A percentile compares a stretch with the other conserved stretches of the same genome.
These are phyloP conservation scores for Suillus clintonianus DNA, from an alignment of 768 basidiomycete genomes.

Conservation along the genomic window DNA sequence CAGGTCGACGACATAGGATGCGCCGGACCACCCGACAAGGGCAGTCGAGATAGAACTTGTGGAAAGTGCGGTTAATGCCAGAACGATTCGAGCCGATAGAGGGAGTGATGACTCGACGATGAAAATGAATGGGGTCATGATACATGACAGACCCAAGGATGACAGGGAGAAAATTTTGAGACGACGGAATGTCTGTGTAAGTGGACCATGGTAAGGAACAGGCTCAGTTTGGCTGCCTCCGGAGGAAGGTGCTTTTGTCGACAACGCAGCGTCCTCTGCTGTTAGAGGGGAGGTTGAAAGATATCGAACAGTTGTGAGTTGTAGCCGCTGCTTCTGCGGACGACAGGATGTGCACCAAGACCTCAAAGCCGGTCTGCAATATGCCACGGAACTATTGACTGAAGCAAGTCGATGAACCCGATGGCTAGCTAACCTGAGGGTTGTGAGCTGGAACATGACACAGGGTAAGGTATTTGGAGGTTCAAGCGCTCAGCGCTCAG, in stretches of 20 bases:
- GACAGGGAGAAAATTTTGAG: conserved; percentile 84
- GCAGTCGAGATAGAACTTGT: conserved; percentile 76
- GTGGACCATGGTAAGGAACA: conserved; percentile 66
- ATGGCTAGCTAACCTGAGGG: neutral
- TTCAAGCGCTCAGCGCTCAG: too few relatives aligned
- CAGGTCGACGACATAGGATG: conserved; percentile 72
- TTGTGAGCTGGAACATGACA: neutral
- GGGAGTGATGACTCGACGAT: conserved; percentile 79
- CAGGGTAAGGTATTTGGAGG: neutral
- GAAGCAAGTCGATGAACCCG: neutral
- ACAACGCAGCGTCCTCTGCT: neutral
- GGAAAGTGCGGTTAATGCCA: conserved; percentile 69
- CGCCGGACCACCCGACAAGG: conserved; percentile 69
- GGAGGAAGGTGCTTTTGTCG: conserved; percentile 7
- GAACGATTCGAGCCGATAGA: conserved; percentile 60
- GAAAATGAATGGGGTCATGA: conserved; percentile 80
- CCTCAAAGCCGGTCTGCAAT: neutral
- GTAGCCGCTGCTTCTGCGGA: conserved; percentile 10
- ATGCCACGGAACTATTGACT: neutral
- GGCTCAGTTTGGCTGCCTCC: conserved; percentile 4
- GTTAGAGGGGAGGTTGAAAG: conserved; percentile 15
- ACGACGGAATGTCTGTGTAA: conserved; percentile 69
- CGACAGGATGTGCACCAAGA: neutral
- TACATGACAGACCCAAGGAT: conserved; percentile 67
- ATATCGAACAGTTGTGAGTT: conserved; percentile 9